Evolutionary conservation across 2,329 filamentous ascomycete genomes (phyloP).

Genomic region (Hypoxylon sp.): DNA sequence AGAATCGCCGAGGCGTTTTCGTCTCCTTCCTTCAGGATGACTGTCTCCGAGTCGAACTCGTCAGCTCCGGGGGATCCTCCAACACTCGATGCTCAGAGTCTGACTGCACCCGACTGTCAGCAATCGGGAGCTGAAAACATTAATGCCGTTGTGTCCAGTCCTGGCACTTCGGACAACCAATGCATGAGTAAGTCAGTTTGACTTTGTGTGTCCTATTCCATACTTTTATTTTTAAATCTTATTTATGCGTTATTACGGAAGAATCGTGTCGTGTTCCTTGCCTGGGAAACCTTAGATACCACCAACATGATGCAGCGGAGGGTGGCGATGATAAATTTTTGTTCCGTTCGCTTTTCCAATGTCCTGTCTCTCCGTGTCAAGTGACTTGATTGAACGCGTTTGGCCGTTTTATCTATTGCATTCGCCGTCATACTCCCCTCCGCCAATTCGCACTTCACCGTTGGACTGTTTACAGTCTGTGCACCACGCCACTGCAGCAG

Average conservation of each 20-base stretch:
- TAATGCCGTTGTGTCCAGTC: constrained; percentile 20
- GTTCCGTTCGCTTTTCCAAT: constrained; percentile 11
- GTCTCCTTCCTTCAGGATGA: constrained; percentile 40
- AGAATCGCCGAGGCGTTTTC: constrained; percentile 37
- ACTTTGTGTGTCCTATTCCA: constrained; percentile 8
- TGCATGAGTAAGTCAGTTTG: constrained; percentile 36
- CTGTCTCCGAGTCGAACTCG: constrained; percentile 42
- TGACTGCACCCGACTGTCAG: constrained; percentile 32
- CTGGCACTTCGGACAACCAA: constrained; percentile 33
- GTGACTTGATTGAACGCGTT: constrained; percentile 28
- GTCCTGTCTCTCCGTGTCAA: constrained; percentile 19
- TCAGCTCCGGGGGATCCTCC: constrained; percentile 45
- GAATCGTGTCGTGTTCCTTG: constrained; percentile 19
- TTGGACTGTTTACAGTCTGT: constrained; percentile 25
- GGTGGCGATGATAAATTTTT: constrained; percentile 29
- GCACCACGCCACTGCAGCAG: constrained; percentile 19
- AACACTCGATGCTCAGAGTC: constrained; percentile 42
- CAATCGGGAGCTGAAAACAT: constrained; percentile 32
- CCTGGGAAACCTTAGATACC: constrained; percentile 16
- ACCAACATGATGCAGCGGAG: constrained; percentile 14
- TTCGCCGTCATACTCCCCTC: constrained; percentile 16
- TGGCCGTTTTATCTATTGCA: not conserved
- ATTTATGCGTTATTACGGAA: constrained; percentile 14
- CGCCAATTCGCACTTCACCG: constrained; percentile 11
- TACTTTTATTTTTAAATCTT: constrained; percentile 16